Percentiles rank a stretch among this genome's conserved stretches.
These are phyloP conservation scores for Xylariomycetidae sp. DNA, from an alignment of 2,329 filamentous ascomycete species.

Conservation along the genomic window DNA sequence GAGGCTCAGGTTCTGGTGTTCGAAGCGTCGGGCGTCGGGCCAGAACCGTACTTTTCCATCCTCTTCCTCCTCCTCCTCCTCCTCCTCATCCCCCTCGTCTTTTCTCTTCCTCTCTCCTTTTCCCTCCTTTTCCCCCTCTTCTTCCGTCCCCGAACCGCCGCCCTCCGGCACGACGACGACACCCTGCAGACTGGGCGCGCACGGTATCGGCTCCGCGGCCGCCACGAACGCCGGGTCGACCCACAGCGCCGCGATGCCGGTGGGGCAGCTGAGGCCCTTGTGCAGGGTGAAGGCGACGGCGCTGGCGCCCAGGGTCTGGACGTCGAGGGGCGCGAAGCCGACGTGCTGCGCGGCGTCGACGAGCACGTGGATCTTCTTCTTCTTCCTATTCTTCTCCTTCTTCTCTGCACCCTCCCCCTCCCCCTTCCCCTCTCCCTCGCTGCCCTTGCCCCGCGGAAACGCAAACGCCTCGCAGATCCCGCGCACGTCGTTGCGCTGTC, in stretches of 20 bases:
- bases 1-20: slow-evolving; percentile 26
- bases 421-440: no score
- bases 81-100: slow-evolving; percentile 16
- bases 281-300: slow-evolving; percentile 28
- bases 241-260: slow-evolving; percentile 26
- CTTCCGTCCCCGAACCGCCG: slow-evolving; percentile 9
- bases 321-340: slow-evolving; percentile 26
- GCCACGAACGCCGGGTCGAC: slow-evolving; percentile 19
- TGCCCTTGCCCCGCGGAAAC: slow-evolving; percentile 16
- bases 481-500: slow-evolving; percentile 26
- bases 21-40: slow-evolving; percentile 22
- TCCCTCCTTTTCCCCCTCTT: slow-evolving; percentile 14
- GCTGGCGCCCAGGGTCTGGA: slow-evolving; percentile 19
- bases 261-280: slow-evolving; percentile 29
- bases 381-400: no score
- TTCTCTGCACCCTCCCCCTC: no score
- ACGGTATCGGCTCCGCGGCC: slow-evolving; percentile 18
- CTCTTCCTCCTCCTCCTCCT: slow-evolving; percentile 14
- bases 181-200: slow-evolving; percentile 22
- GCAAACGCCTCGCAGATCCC: slow-evolving; percentile 21
- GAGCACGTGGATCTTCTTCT: slow-evolving; percentile 29
- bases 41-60: slow-evolving; percentile 15
- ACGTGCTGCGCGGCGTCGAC: slow-evolving; percentile 28
- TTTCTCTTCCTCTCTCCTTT: slow-evolving; percentile 14
- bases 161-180: no score